phyloP scores from a whole-genome alignment of 192 early-diverging fungal genomes.

The Neocallimastix lanati region DNA sequence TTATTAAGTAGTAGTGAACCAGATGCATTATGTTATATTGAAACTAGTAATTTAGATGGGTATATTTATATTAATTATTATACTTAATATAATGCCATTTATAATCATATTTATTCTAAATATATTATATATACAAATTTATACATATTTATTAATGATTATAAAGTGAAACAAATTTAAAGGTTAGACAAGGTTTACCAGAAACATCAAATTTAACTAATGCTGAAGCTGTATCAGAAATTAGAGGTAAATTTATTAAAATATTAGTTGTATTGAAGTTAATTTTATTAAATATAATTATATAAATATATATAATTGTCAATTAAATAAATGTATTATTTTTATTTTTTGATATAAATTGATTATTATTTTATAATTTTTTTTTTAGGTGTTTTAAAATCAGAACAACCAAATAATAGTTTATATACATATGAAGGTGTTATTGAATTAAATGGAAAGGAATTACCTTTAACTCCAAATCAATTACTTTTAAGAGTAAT shows the following conservation, averaged over 20 bases:
- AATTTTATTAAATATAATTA: too few species aligned
- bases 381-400: constrained; percentile 56
- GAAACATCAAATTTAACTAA: constrained; percentile 62
- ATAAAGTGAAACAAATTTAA: constrained; percentile 86
- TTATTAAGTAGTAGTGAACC: constrained; percentile 82
- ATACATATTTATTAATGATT: neutral
- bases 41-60: constrained; percentile 95
- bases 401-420: constrained; percentile 85
- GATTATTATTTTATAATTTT: too few species aligned
- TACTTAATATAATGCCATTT: constrained; percentile 1
- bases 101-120: too few species aligned
- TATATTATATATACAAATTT: neutral
- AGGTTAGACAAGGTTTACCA: constrained; percentile 81
- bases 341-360: too few species aligned
- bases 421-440: constrained; percentile 91
- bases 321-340: too few species aligned
- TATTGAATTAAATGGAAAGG: constrained; percentile 34
- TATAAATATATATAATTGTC: too few species aligned
- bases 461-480: constrained; percentile 70
- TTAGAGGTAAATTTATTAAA: constrained; percentile 25
- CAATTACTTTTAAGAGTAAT: constrained; percentile 66
- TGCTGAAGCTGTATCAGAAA: constrained; percentile 38
- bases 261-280: neutral
- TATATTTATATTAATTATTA: constrained; percentile 11
- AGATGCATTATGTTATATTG: constrained; percentile 91